phyloP scores from a whole-genome alignment of 2,329 filamentous ascomycete genomes.

The Hypoxylon sp. region DNA sequence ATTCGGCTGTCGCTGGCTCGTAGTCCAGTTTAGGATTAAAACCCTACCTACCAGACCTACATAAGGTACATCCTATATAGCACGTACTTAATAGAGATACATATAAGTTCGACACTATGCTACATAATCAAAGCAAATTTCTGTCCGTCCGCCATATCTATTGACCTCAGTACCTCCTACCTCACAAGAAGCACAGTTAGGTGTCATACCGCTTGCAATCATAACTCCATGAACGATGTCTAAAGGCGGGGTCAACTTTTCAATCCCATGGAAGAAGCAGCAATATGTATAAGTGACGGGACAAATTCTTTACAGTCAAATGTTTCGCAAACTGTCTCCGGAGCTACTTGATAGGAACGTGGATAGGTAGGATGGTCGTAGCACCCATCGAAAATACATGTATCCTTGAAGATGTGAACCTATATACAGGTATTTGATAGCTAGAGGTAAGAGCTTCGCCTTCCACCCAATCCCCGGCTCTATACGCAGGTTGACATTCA shows the following conservation, averaged over 20 bases:
- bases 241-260: not conserved
- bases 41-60: constrained; percentile 3
- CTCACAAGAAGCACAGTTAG: not conserved
- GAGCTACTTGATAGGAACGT: not conserved
- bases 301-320: too few relatives aligned
- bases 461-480: too few relatives aligned
- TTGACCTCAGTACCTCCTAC: too few relatives aligned
- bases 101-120: not conserved
- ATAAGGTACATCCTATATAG: constrained; percentile 5
- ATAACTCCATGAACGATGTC: not conserved
- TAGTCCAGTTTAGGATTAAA: constrained; percentile 8
- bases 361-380: not conserved
- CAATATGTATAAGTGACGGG: too few relatives aligned
- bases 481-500: too few relatives aligned
- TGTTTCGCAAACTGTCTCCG: too few relatives aligned
- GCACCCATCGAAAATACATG: not conserved
- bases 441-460: too few relatives aligned
- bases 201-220: not conserved
- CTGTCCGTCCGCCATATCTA: not conserved
- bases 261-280: not conserved
- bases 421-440: not conserved
- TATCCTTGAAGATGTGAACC: not conserved
- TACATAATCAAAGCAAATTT: not conserved
- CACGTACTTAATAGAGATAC: constrained; percentile 4
- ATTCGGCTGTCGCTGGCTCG: constrained; percentile 3